Conservation (phyloP, 164 flowering plant species). For the Sedum album region DNA sequence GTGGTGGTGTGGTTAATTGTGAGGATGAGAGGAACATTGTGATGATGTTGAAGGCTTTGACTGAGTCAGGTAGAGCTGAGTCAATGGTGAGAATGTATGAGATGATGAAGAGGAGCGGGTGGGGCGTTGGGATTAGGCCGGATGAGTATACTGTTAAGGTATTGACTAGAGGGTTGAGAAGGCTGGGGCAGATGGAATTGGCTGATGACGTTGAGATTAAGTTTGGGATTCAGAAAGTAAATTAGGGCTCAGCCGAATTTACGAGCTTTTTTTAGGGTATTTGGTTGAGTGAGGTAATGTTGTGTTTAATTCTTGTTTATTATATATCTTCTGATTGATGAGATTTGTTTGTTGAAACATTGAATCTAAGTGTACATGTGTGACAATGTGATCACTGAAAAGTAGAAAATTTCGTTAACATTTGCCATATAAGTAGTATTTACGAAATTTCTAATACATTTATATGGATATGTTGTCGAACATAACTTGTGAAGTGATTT, state of each 20-base stretch:
- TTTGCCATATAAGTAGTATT: too few species aligned
- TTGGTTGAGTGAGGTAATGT: too few species aligned
- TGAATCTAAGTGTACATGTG: neutral
- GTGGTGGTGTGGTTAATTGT: slow-evolving; percentile 19
- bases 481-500: too few species aligned
- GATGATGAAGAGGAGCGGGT: slow-evolving; percentile 45
- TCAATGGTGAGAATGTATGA: slow-evolving; percentile 51
- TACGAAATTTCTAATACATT: too few species aligned
- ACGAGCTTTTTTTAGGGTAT: neutral
- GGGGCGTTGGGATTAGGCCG: slow-evolving; percentile 16
- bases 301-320: neutral
- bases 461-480: neutral
- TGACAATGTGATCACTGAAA: too few species aligned
- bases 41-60: slow-evolving; percentile 48
- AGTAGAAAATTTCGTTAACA: too few species aligned
- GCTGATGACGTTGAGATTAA: slow-evolving; percentile 54
- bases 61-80: slow-evolving; percentile 38
- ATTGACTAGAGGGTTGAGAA: slow-evolving; percentile 60
- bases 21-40: slow-evolving; percentile 32
- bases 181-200: slow-evolving; percentile 41
- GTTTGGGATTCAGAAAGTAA: slow-evolving; percentile 15
- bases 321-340: neutral
- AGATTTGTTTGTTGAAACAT: neutral
- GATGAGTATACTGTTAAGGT: slow-evolving; percentile 68
- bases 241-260: neutral